Base-by-base conservation (phyloP, 768 basidiomycete genomes). In the Agaricus subrufescens region DNA sequence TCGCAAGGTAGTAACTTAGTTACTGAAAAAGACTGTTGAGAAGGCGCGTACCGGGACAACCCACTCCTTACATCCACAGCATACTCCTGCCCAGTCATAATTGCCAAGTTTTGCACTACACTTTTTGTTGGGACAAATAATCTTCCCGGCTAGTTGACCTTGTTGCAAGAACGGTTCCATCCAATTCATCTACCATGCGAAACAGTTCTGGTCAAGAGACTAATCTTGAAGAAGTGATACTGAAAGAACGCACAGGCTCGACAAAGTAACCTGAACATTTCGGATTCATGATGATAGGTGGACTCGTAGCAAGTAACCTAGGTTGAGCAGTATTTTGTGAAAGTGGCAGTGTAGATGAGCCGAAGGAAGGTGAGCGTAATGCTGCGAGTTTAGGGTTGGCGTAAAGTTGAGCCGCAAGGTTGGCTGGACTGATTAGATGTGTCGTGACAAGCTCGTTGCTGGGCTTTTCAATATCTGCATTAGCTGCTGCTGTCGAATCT, bases 181-280 rank as follows among this genome's bases (percentile, higher is more conserved):
- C 97, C 96, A 99, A 64, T 86, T 87, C 84, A 97, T 86, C 94
- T 91, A 61, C 14, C 19, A 56, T 14, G 50, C 31, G 34, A 9
- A 58, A 25, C 7, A n/a, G 11, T 27, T 7, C 9, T 10, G 19
- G 25, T 15, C 23, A 52, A 38, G 8, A 29, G 15, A 27, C 29
- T 27, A 52, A 46, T 46, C 34, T 34, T 8, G 34, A 34, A 14
- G 34, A 31, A 30, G 42, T 57, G 4, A 39, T 27, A 11, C 9
- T 53, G 30, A 25, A 59, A 14, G 11, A 7, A 78, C 90, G 62
- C 64, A 97, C 93, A 34, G 94, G 94, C 67, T 98, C 96, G 45
- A 98, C 84, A 66, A 98, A 98, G 69, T 99, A 99, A 7, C 94
- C 95, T 1, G 94, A 96, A 70, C 97, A 98, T 63, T 87, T 86